A percentile compares a stretch with the other conserved stretches of the same genome.
Conservation (phyloP, 2,329 filamentous ascomycete species). For the Apiospora pterosperma region DNA sequence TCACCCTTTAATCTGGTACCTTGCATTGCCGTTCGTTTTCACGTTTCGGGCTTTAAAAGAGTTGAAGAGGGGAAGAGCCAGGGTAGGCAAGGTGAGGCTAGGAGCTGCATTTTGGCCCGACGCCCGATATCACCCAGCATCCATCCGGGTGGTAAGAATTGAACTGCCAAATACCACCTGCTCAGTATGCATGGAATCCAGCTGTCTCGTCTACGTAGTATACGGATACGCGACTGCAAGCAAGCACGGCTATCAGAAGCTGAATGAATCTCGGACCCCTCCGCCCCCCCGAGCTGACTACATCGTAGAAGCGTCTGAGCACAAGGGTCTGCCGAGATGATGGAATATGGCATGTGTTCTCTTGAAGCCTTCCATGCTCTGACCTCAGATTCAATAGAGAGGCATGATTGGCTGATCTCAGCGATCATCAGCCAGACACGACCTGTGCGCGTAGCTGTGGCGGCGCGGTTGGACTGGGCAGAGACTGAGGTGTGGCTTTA, state of each 20-base stretch:
- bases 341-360: no score
- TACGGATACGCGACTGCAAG: no score
- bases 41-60: slow-evolving; percentile 1
- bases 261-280: no score
- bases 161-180: no score
- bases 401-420: neutral
- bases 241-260: no score
- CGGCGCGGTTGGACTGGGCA: neutral
- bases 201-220: no score
- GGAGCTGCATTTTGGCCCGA: neutral
- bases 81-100: neutral
- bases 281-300: no score
- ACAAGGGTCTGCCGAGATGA: no score
- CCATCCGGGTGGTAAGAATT: neutral
- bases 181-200: no score
- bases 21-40: slow-evolving; percentile 3
- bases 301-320: no score
- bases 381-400: neutral
- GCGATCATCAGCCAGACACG: neutral
- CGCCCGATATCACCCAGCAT: neutral
- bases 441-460: neutral
- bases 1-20: slow-evolving; percentile 1
- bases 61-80: neutral
- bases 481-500: neutral
- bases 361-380: neutral